Base-by-base conservation (phyloP, 768 basidiomycete genomes). In the Lentinus brumalis region DNA sequence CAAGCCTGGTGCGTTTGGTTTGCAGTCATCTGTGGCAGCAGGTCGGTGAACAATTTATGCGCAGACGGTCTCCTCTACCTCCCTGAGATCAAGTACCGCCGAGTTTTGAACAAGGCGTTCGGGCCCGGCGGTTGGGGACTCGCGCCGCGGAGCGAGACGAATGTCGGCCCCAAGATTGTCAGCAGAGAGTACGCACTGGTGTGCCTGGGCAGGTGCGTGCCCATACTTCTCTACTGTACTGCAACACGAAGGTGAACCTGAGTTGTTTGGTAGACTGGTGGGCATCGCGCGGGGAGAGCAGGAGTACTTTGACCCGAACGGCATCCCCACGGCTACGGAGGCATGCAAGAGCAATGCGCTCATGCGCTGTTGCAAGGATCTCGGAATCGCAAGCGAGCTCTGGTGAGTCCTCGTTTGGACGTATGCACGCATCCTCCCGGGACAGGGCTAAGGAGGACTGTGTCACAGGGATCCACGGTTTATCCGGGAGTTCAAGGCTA, bases 61-160 rank as follows among this genome's bases (percentile, higher is more conserved):
- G 9, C 64, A 96, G 96, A 98, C 66, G 96, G 96, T 5, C 80
- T 98, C 44, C 76, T 97, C 11, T 98, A 98, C 75, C 86, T 98
- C 7, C 96, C 96, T 18, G 96, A 98, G 75, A 98, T 98, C 69
- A 96, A 97, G 71, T 98, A 98, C 70, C 84, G 96, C 16, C 85
- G 96, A 26, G 86, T 93, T 38, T 76, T 98, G 50, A 98, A 98
- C 78, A 87, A 82, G 66, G 94, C 96, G 0, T 98, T 98, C 68
- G 95, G 96, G 11, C 96, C 96, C 18, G 96, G 96, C 7, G 95
- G 89, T 5, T 98, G 96, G 96, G 96, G 96, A 11, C 83, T 98
- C 47, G 96, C 96, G 12, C 96, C 96, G 2, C 83, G 96, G 14
- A 88, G 91, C 47, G 93, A 96, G 75, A 95, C 93, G 6, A 91